These are phyloP conservation scores for Centaurea solstitialis DNA, from an alignment of 129 eudicot genomes.

Conservation along the genomic window DNA sequence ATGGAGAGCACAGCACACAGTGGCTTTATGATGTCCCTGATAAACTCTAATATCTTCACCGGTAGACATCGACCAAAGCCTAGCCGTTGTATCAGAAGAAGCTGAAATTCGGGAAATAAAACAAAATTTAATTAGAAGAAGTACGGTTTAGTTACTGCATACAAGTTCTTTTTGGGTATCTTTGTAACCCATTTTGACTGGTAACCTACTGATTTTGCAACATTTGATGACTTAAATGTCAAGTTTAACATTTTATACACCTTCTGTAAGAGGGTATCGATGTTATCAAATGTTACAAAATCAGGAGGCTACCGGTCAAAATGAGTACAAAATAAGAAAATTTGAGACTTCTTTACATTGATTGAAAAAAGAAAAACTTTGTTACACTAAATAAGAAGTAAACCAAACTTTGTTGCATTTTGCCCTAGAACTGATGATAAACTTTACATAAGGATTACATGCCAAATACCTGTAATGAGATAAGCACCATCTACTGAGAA, in stretches of 20 bases:
- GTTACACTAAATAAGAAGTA: neutral
- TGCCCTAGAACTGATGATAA: neutral
- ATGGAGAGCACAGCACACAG: conserved; percentile 91
- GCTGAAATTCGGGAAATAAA: conserved; percentile 46
- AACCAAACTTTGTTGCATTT: neutral
- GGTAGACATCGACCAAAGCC: conserved; percentile 81
- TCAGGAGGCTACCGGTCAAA: neutral
- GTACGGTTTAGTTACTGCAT: no score
- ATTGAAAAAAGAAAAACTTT: neutral
- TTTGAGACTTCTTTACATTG: neutral
- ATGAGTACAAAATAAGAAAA: neutral
- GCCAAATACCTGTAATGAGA: conserved; percentile 84
- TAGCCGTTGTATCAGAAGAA: conserved; percentile 97
- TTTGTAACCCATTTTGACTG: neutral
- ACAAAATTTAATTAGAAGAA: no score
- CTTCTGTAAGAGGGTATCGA: neutral
- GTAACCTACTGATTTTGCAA: neutral
- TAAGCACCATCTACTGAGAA: conserved; percentile 97
- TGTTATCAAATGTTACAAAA: neutral
- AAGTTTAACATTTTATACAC: neutral
- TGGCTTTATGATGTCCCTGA: conserved; percentile 90
- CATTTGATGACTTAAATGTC: neutral
- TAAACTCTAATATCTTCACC: conserved; percentile 85
- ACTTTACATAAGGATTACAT: neutral
- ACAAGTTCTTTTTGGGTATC: no score